Conservation (phyloP, 2,329 filamentous ascomycete species). For the Fusarium continuum region DNA sequence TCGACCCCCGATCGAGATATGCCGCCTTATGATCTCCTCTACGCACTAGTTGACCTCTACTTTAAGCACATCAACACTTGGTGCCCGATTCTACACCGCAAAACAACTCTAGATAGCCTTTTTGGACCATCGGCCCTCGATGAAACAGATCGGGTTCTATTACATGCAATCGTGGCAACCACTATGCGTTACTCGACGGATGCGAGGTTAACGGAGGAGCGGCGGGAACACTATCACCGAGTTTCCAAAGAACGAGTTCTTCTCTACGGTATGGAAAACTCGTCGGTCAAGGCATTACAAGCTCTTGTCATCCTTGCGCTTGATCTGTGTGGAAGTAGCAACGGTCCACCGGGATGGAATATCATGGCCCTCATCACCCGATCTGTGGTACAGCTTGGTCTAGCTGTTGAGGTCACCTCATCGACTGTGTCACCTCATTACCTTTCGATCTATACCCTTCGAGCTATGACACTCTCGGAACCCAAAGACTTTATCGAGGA, state of each 20-base stretch:
- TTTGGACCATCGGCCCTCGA: constrained; percentile 81
- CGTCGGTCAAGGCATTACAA: constrained; percentile 86
- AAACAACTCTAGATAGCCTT: constrained; percentile 80
- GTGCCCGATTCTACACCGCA: constrained; percentile 90
- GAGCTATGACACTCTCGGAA: constrained; percentile 85
- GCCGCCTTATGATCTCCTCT: constrained; percentile 78
- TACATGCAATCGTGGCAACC: constrained; percentile 90
- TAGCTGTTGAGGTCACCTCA: constrained; percentile 84
- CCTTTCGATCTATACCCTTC: constrained; percentile 87
- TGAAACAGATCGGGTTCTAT: constrained; percentile 81
- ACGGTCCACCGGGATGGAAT: constrained; percentile 93
- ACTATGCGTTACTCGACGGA: constrained; percentile 87
- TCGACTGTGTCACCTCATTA: constrained; percentile 80
- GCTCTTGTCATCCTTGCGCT: constrained; percentile 87
- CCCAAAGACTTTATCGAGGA: constrained; percentile 89
- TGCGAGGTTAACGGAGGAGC: constrained; percentile 74
- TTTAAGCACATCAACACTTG: constrained; percentile 84
- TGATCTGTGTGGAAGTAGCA: constrained; percentile 85
- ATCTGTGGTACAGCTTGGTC: constrained; percentile 85
- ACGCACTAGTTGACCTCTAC: constrained; percentile 77
- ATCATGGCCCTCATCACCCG: constrained; percentile 88
- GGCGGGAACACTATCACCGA: constrained; percentile 78
- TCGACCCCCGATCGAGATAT: constrained; percentile 67
- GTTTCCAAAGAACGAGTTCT: constrained; percentile 87
- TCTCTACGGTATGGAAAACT: constrained; percentile 88